Evolutionary conservation across 192 early-diverging fungal genomes (phyloP), one percentile per base, ranked within the genome.

Genomic region (Coemansia guatemalensis): DNA sequence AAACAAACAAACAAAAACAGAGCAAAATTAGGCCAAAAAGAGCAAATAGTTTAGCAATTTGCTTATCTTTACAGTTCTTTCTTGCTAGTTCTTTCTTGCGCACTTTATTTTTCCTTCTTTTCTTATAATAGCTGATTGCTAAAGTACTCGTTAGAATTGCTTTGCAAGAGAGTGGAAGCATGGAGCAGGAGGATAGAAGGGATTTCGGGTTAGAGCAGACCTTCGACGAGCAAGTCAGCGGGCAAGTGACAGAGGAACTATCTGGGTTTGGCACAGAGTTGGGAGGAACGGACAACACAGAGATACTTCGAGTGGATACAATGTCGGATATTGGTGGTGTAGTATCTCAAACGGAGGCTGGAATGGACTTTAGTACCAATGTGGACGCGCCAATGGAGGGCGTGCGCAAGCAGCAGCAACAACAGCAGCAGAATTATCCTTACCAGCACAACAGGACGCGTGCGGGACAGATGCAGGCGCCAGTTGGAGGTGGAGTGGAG

Each of bases 311-410:
- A 56, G 35, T 30, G 55, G 70, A 73, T 30, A 60, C 62, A 3
- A 58, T 75, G 64, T 75, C 74, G 1, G 67, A 70, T 24, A 75
- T 75, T 53, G 74, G 74, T 0, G 59, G 64, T 8, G 68, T 67
- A 1, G 74, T 75, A 60, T 69, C 74, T 27, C 73, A 75, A 54
- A 53, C 20, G 5, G 74, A 75, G 27, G 62, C 74, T 0, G 64
- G 67, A 14, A 69, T 75, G 74, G 74, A 69, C 51, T 75, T 75
- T 60, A 61, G 59, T 2, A 65, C 67, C 5, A 62, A 75, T 33
- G 25, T 75, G 41, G 64, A 69, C 8, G 68, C 62, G 22, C 67
- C 74, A 2, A 54, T 75, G 64, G 74, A 70, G 33, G 67, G 74
- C 5, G 66, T 75, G 26, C 64, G 61, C 44, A 64, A 56, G 41